Conservation (phyloP, 441 rosid species). For the Eruca vesicaria region DNA sequence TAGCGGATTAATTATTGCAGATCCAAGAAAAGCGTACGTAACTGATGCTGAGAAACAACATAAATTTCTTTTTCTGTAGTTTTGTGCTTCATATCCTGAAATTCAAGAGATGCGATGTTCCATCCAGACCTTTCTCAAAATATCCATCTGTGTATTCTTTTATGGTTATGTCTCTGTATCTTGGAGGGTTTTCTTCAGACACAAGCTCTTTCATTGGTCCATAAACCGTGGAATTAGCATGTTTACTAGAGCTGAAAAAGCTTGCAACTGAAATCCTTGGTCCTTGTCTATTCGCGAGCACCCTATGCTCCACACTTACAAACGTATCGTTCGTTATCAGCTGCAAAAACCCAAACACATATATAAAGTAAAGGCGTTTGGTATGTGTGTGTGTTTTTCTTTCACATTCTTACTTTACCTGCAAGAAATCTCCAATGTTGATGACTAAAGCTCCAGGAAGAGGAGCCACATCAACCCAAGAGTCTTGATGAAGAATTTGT, state of each 20-base stretch:
- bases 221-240: constrained; percentile 16
- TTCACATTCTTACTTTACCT: constrained; percentile 31
- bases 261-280: constrained; percentile 38
- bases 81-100: background rate
- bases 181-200: constrained; percentile 49
- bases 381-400: background rate
- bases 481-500: constrained; percentile 34
- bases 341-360: constrained; percentile 22
- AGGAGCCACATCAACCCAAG: constrained; percentile 49
- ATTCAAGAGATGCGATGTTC: background rate
- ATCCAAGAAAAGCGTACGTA: background rate
- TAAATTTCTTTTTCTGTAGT: background rate
- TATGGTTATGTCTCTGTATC: constrained; percentile 30
- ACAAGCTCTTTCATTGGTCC: constrained; percentile 51
- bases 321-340: constrained; percentile 51
- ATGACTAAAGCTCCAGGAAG: constrained; percentile 43
- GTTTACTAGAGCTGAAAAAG: constrained; percentile 25
- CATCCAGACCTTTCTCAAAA: constrained; percentile 1
- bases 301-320: constrained; percentile 53
- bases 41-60: background rate
- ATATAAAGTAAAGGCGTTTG: background rate
- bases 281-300: constrained; percentile 36
- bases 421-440: constrained; percentile 50
- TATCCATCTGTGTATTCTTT: background rate
- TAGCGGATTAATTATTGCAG: too few species aligned